These are phyloP conservation scores for Trichoderma reesei DNA, from an alignment of 495 filamentous ascomycete genomes.

Conservation along the genomic window DNA sequence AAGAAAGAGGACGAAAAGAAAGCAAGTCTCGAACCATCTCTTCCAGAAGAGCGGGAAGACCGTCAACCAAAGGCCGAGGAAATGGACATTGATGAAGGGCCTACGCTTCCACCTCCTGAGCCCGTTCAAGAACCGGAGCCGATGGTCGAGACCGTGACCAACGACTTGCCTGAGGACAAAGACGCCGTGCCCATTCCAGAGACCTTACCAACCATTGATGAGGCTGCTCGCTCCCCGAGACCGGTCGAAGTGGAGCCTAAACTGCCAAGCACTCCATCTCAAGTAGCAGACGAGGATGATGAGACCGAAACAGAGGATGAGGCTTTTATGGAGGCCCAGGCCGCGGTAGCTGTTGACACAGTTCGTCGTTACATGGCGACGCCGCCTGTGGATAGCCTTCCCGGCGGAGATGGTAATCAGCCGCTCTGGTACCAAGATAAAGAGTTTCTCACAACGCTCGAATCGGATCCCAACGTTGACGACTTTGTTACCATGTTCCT, in stretches of 20 bases:
- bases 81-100: constrained; percentile 20
- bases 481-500: constrained; percentile 26
- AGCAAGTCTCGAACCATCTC: too few relatives aligned
- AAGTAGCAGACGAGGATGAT: constrained; percentile 30
- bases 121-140: neutral
- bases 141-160: neutral
- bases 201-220: constrained; percentile 12
- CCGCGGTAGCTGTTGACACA: constrained; percentile 40
- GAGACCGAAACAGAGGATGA: constrained; percentile 54
- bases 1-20: neutral
- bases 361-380: constrained; percentile 38
- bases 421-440: constrained; percentile 33
- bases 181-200: neutral
- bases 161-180: neutral
- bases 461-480: constrained; percentile 21
- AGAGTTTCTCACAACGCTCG: constrained; percentile 23
- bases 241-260: constrained; percentile 21
- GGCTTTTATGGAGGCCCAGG: constrained; percentile 51
- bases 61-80: constrained; percentile 31
- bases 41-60: constrained; percentile 10
- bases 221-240: constrained; percentile 20
- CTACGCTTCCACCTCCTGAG: neutral
- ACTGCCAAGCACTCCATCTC: constrained; percentile 21
- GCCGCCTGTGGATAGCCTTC: constrained; percentile 38
- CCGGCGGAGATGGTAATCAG: constrained; percentile 25